Conservation (phyloP, 2,329 filamentous ascomycete species). For the Myriosclerotinia curreyana region DNA sequence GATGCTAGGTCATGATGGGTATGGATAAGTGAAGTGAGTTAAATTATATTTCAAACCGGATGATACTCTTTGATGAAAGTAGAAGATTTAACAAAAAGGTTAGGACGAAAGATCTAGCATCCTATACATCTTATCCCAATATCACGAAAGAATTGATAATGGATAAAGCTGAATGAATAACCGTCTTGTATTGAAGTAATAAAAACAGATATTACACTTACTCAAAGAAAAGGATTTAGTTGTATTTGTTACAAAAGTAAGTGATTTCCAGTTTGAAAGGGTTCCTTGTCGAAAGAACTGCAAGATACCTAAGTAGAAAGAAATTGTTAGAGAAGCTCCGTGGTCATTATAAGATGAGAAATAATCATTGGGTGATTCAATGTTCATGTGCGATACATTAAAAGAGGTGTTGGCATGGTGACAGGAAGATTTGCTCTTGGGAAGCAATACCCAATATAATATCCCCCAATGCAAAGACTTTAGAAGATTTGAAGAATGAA, state of each 20-base stretch:
- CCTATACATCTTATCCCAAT: not conserved
- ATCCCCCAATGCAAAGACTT: not conserved
- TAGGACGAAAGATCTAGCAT: not conserved
- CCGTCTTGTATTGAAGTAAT: too few relatives aligned
- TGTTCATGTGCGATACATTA: not conserved
- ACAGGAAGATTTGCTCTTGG: not conserved
- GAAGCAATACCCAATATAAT: not conserved
- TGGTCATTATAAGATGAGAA: not conserved
- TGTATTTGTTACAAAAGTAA: too few relatives aligned
- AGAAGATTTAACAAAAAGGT: not conserved
- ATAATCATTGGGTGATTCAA: accelerated
- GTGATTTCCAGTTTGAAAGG: not conserved
- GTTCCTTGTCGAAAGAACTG: not conserved
- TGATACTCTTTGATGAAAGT: not conserved
- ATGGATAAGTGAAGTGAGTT: not conserved
- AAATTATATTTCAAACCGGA: too few relatives aligned
- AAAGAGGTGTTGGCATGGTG: not conserved
- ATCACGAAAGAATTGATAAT: not conserved
- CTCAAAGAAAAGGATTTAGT: not conserved
- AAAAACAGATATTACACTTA: not conserved
- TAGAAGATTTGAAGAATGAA: not conserved
- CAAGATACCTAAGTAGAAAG: not conserved
- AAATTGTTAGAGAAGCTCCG: not conserved
- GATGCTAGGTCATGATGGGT: not conserved
- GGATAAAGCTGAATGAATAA: not conserved